These are phyloP conservation scores for Ajuga reptans DNA, from an alignment of 305 asterid species.

Conservation along the genomic window DNA sequence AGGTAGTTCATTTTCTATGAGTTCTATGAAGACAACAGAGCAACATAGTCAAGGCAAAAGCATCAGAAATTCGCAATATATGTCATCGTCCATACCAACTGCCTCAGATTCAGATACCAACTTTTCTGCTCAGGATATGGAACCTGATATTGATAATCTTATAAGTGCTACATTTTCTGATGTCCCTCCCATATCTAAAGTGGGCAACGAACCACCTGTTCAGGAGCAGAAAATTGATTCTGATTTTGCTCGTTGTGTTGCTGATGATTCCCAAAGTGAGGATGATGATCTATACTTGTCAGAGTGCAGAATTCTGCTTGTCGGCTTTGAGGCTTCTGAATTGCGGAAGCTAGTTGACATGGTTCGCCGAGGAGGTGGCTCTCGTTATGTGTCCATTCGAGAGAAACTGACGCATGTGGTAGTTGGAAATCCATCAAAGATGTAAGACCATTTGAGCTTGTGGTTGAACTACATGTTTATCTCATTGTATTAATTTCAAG, in stretches of 20 bases:
- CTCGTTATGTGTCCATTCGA: conserved; percentile 73
- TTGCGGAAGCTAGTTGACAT: conserved; percentile 78
- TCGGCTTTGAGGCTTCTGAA: conserved; percentile 80
- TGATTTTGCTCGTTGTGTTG: conserved; percentile 43
- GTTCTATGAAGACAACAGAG: conserved; percentile 40
- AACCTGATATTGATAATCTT: conserved; percentile 42
- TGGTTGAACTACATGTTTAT: conserved; percentile 20
- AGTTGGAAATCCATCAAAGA: conserved; percentile 77
- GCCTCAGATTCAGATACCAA: conserved; percentile 43
- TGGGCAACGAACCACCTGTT: conserved; percentile 35
- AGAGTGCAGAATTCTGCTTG: conserved; percentile 76
- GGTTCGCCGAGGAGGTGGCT: conserved; percentile 93
- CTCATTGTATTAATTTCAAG: conserved; percentile 8
- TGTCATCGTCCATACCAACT: conserved; percentile 43
- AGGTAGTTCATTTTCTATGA: conserved; percentile 41
- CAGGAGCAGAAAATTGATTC: conserved; percentile 34
- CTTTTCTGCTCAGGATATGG: conserved; percentile 37
- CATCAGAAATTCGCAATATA: conserved; percentile 40
- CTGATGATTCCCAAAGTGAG: conserved; percentile 81
- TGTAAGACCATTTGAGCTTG: conserved; percentile 43
- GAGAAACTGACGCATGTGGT: conserved; percentile 84
- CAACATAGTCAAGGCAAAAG: conserved; percentile 50
- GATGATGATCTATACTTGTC: conserved; percentile 78
- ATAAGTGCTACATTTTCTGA: conserved; percentile 33
- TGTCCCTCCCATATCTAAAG: conserved; percentile 32